Base-by-base conservation (phyloP, 352 stramenopile genomes). In the Pythium pectinolyticum region DNA sequence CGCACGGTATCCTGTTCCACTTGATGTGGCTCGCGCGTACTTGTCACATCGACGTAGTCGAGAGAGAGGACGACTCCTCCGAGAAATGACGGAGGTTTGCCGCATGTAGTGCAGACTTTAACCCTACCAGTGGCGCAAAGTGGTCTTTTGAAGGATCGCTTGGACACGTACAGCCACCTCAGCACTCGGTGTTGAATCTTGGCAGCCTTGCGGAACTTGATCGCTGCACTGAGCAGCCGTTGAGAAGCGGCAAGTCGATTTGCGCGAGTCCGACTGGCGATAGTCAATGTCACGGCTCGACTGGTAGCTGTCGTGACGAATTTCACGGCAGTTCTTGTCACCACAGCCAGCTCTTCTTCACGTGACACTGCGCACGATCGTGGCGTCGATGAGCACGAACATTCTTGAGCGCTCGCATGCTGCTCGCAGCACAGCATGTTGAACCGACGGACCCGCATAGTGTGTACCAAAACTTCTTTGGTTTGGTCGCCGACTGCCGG, bases 131-230 rank as follows among this genome's bases (percentile, higher is more conserved):
- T n/a, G 19, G 7, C n/a, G 5, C 14, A n/a, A 50, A 59, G 28
- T 15, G 31, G 9, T 30, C 40, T 10, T 9, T 45, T 51, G 15
- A 27, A 28, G 5, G 5, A 11, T 2, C 58, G 45, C 35, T 51
- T 56, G 20, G 63, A 60, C 1, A 59, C 57, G 37, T 75, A 72
- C 30, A 75, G 25, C 68, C 68, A 75, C 15, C 66, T 58, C n/a
- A 75, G 37, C 14, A 75, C 56, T 6, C 28, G 25, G 10, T 46
- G 64, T 39, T 75, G 68, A 28, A 75, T 75, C 28, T 66, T 60
- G 1, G 35, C 40, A 2, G 68, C 63, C 49, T 75, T 75, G 0
- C 64, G 59, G 15, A 65, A 54, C 40, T 41, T 62, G 8, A 49
- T 61, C 5, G 54, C 59, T 17, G 48, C 34, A 3, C 30, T 65